A percentile compares a stretch with the other conserved stretches of the same genome.
phyloP scores from a whole-genome alignment of 176 grass and related monocot species.

The Zoysia pacifica region DNA sequence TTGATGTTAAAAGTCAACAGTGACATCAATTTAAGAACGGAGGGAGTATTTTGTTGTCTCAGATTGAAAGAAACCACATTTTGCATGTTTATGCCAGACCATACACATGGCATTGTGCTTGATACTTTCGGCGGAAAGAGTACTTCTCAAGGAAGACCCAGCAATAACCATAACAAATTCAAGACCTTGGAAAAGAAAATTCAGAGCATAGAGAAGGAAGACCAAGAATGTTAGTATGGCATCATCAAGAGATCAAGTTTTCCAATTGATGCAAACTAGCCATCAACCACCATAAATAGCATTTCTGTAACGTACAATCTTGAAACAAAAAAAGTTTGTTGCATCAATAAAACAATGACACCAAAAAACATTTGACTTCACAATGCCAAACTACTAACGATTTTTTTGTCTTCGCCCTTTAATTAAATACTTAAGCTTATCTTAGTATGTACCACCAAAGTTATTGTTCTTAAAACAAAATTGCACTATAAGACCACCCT shows the following conservation, averaged over 20 bases:
- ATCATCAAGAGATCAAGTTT: background rate
- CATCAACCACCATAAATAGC: background rate
- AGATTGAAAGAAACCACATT: background rate
- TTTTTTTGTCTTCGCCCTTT: too few species aligned
- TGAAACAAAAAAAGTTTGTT: background rate
- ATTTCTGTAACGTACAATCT: constrained; percentile 2
- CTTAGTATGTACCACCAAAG: background rate
- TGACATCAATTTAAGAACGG: too few species aligned
- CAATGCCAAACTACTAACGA: background rate
- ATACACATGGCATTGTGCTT: background rate
- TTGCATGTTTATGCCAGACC: constrained; percentile 2
- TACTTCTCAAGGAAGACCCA: background rate
- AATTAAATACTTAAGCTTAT: background rate
- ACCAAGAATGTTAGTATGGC: background rate
- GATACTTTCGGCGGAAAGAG: background rate
- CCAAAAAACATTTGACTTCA: background rate
- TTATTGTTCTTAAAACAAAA: too few species aligned
- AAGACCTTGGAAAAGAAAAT: background rate
- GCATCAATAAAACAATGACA: background rate
- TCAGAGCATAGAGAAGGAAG: background rate
- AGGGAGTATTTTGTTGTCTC: background rate
- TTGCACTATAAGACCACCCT: too few species aligned
- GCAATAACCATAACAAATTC: background rate
- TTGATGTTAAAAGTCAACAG: too few species aligned
- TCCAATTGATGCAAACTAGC: background rate